Evolutionary conservation across 139 green algal genomes (phyloP).

Genomic region (Chlorella sp.): DNA sequence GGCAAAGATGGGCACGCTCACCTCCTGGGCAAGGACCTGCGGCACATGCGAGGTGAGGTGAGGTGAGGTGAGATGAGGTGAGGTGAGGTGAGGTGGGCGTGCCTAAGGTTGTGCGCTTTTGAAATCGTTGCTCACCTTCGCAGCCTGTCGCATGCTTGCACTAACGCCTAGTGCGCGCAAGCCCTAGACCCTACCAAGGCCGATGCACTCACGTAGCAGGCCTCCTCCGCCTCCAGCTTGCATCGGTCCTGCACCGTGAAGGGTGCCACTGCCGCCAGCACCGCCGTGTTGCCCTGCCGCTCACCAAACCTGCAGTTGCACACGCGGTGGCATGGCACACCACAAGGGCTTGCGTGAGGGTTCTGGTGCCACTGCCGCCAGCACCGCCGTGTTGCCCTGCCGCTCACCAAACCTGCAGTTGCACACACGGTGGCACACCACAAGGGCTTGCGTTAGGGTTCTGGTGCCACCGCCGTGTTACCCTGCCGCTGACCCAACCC

Average conservation of each 20-base stretch:
- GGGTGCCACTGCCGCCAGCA: conserved; percentile 28
- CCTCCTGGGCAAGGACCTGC: conserved; percentile 48
- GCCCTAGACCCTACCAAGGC: too few species aligned
- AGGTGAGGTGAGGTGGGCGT: too few species aligned
- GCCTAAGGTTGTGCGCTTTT: too few species aligned
- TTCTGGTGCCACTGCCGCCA: conserved; percentile 31
- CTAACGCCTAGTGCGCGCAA: too few species aligned
- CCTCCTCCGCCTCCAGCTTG: conserved; percentile 50
- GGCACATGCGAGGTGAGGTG: not conserved
- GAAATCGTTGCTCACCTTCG: too few species aligned
- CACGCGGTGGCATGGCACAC: too few species aligned
- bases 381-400: conserved; percentile 25
- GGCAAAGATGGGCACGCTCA: too few species aligned
- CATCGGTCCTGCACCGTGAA: conserved; percentile 30
- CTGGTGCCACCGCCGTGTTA: conserved; percentile 28
- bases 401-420: conserved; percentile 20
- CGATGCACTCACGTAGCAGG: conserved; percentile 35
- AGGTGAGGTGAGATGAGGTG: not conserved
- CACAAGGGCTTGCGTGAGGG: too few species aligned
- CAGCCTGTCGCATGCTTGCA: too few species aligned
- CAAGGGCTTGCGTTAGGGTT: too few species aligned
- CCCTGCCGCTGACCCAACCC: conserved; percentile 21
- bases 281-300: conserved; percentile 23
- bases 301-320: conserved; percentile 21
- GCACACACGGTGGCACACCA: too few species aligned